Conservation (phyloP, 2,329 filamentous ascomycete genomes). For the Aspergillus piperis region DNA sequence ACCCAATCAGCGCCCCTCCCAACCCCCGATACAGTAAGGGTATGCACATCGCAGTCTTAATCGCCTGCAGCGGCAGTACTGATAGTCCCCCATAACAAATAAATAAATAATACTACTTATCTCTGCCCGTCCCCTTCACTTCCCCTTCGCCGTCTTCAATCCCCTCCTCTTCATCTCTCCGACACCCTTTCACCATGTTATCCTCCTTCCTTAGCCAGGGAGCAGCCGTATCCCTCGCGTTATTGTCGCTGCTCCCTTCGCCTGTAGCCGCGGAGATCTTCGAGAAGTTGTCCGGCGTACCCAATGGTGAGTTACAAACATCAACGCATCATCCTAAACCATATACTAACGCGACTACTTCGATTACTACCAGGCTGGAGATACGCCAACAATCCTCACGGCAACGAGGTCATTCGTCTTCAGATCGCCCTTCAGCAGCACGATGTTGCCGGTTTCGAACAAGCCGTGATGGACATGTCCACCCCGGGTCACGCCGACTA, state of each 20-base stretch:
- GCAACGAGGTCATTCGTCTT: slow-evolving; percentile 31
- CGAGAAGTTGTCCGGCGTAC: slow-evolving; percentile 37
- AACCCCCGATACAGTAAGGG: not conserved
- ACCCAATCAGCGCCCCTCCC: not conserved
- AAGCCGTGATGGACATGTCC: slow-evolving; percentile 52
- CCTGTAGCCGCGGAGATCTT: slow-evolving; percentile 36
- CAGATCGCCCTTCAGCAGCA: slow-evolving; percentile 41
- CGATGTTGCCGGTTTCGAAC: slow-evolving; percentile 43
- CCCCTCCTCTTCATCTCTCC: not conserved
- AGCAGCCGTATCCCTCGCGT: slow-evolving; percentile 19
- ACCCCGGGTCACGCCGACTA: slow-evolving; percentile 52
- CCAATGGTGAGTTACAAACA: slow-evolving; percentile 30
- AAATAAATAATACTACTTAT: slow-evolving; percentile 6
- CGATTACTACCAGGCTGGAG: slow-evolving; percentile 31
- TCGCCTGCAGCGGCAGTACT: not conserved
- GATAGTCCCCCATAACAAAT: not conserved
- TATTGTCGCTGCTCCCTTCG: slow-evolving; percentile 33
- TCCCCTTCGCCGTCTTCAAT: not conserved
- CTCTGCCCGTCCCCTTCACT: not conserved
- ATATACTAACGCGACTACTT: not conserved
- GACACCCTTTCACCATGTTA: slow-evolving; percentile 26
- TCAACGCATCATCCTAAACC: not conserved
- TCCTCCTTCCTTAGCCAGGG: slow-evolving; percentile 24
- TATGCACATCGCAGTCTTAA: not conserved
- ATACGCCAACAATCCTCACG: slow-evolving; percentile 29